Percentiles rank a stretch among this genome's conserved stretches.
Conservation (phyloP, 2,329 filamentous ascomycete species). For the Aureobasidium sp. region DNA sequence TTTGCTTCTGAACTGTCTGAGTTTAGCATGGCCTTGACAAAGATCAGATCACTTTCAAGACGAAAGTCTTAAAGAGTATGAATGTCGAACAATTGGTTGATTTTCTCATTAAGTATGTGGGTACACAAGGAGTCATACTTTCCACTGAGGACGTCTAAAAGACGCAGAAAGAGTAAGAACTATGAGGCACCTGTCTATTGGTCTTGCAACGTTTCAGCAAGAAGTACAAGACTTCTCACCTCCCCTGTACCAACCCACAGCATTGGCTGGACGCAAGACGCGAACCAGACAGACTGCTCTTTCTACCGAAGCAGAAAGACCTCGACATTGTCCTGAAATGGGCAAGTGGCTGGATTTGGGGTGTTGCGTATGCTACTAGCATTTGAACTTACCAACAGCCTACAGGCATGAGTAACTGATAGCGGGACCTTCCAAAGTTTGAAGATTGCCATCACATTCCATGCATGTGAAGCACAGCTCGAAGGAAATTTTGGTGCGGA, state of each 20-base stretch:
- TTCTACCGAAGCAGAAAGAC: constrained; percentile 10
- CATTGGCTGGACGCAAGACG: constrained; percentile 18
- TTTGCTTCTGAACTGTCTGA: too few relatives aligned
- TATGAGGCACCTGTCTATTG: constrained; percentile 16
- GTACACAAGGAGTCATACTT: constrained; percentile 19
- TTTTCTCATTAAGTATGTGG: neutral
- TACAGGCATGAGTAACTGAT: neutral
- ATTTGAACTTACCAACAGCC: neutral
- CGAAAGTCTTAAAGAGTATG: too few relatives aligned
- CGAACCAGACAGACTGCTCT: constrained; percentile 18
- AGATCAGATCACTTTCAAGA: too few relatives aligned
- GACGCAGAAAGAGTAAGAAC: constrained; percentile 18
- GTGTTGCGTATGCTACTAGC: constrained; percentile 4
- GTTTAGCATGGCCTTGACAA: too few relatives aligned
- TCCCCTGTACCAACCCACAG: constrained; percentile 18
- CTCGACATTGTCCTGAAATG: constrained; percentile 7
- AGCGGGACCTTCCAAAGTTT: neutral
- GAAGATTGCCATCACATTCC: neutral
- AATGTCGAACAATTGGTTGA: neutral
- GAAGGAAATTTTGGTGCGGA: constrained; percentile 12
- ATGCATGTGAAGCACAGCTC: constrained; percentile 1
- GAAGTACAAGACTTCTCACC: constrained; percentile 2
- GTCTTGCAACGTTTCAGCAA: constrained; percentile 16
- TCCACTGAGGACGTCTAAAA: constrained; percentile 13
- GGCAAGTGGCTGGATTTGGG: constrained; percentile 18